A percentile compares a stretch with the other conserved stretches of the same genome.
Evolutionary conservation across 2,329 filamentous ascomycete genomes (phyloP).

Genomic region (Thielaviopsis populi): DNA sequence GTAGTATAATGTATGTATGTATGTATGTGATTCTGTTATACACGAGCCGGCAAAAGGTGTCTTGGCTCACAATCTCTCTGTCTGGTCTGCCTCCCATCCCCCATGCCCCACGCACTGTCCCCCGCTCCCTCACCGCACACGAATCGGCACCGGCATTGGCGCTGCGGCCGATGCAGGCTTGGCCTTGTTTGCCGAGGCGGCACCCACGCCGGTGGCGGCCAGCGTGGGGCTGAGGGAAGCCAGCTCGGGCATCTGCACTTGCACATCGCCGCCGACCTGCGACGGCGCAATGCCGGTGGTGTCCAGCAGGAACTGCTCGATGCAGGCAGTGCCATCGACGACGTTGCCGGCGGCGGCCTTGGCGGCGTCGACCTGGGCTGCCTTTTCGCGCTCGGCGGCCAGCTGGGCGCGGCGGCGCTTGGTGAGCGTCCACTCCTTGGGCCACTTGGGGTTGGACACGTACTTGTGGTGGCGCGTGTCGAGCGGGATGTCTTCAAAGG

Average conservation of each 20-base stretch:
- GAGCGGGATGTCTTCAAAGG: slow-evolving; percentile 76
- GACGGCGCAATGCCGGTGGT: slow-evolving; percentile 15
- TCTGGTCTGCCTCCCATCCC: not conserved
- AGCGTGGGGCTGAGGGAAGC: not conserved
- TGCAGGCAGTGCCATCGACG: slow-evolving; percentile 41
- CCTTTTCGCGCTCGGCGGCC: slow-evolving; percentile 40
- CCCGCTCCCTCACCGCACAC: slow-evolving; percentile 1
- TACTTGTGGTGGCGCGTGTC: slow-evolving; percentile 67
- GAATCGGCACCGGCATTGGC: not conserved
- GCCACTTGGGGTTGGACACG: slow-evolving; percentile 56
- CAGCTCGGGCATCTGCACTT: slow-evolving; percentile 12
- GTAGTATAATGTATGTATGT: not conserved
- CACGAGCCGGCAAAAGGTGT: not conserved
- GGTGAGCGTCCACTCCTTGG: slow-evolving; percentile 69
- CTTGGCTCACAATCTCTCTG: not conserved
- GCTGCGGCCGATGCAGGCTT: not conserved
- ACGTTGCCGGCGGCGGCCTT: slow-evolving; percentile 38
- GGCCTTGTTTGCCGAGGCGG: not conserved
- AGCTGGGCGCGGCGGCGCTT: slow-evolving; percentile 51
- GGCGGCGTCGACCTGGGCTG: slow-evolving; percentile 38
- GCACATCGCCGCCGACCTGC: not conserved
- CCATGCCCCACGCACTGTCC: not conserved
- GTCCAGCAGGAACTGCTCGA: slow-evolving; percentile 24
- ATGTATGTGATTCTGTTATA: not conserved
- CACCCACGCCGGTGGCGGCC: not conserved